These are phyloP conservation scores for Clavaria fumosa DNA, from an alignment of 768 basidiomycete species.

Conservation along the genomic window DNA sequence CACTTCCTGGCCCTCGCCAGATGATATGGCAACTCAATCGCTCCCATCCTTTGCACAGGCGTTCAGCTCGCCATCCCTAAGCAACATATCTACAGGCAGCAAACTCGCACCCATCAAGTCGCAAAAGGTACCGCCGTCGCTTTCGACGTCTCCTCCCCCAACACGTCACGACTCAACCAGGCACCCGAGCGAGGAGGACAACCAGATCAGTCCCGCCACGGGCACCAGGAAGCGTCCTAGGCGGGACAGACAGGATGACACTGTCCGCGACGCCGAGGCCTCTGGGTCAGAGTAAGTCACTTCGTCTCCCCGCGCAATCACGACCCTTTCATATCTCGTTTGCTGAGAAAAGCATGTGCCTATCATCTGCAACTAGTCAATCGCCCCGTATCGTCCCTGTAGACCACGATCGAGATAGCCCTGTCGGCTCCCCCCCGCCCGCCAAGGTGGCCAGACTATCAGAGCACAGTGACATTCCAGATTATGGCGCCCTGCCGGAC, in stretches of 20 bases:
- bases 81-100: conserved; percentile 32
- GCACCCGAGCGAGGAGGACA: conserved; percentile 19
- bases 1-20: too few relatives aligned
- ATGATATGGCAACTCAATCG: conserved; percentile 40
- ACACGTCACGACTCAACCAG: conserved; percentile 14
- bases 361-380: conserved; percentile 19
- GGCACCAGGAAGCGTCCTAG: conserved; percentile 33
- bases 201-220: conserved; percentile 12
- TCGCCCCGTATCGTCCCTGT: conserved; percentile 35
- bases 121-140: too few relatives aligned
- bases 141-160: too few relatives aligned
- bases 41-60: conserved; percentile 71
- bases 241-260: conserved; percentile 22
- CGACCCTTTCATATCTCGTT: too few relatives aligned
- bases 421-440: conserved; percentile 24
- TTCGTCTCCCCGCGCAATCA: conserved; percentile 7
- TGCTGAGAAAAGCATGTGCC: too few relatives aligned
- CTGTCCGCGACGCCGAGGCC: conserved; percentile 22
- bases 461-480: conserved; percentile 10
- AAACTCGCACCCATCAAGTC: conserved; percentile 53
- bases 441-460: conserved; percentile 10
- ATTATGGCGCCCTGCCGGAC: background rate
- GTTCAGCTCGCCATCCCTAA: conserved; percentile 44
- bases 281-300: conserved; percentile 32
- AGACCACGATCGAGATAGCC: conserved; percentile 39